Percentiles rank a stretch among this genome's conserved stretches.
Evolutionary conservation across 345 rosid species (phyloP).

Genomic region (Kandelia obovata): DNA sequence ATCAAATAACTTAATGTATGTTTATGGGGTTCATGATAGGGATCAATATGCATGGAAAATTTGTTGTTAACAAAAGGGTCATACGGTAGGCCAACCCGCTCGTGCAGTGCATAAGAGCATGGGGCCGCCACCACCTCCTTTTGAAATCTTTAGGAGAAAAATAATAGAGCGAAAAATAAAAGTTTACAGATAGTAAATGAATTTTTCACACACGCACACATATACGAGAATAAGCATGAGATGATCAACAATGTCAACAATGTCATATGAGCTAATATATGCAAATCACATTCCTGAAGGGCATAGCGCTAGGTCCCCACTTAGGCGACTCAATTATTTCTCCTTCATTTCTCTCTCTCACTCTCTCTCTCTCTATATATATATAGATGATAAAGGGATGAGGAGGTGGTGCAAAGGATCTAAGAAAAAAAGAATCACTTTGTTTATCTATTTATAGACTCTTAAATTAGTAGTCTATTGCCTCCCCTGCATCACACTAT

Average conservation of each 20-base stretch:
- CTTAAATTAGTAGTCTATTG: constrained; percentile 19
- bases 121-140: constrained; percentile 37
- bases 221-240: background rate
- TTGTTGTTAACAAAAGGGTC: background rate
- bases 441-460: constrained; percentile 59
- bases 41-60: constrained; percentile 1
- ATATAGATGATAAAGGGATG: constrained; percentile 8
- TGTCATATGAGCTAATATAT: background rate
- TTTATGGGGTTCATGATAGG: no score
- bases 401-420: constrained; percentile 1
- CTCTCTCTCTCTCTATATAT: background rate
- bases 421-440: constrained; percentile 11
- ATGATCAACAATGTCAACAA: background rate
- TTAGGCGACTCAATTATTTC: constrained; percentile 56
- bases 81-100: constrained; percentile 57
- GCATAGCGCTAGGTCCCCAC: constrained; percentile 35
- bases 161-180: background rate
- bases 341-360: background rate
- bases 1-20: no score
- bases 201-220: no score
- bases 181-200: background rate
- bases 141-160: constrained; percentile 24
- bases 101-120: constrained; percentile 50
- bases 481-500: constrained; percentile 15
- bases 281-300: constrained; percentile 12